phyloP scores from a whole-genome alignment of 306 rosid species.

The Gynostemma pentaphyllum region DNA sequence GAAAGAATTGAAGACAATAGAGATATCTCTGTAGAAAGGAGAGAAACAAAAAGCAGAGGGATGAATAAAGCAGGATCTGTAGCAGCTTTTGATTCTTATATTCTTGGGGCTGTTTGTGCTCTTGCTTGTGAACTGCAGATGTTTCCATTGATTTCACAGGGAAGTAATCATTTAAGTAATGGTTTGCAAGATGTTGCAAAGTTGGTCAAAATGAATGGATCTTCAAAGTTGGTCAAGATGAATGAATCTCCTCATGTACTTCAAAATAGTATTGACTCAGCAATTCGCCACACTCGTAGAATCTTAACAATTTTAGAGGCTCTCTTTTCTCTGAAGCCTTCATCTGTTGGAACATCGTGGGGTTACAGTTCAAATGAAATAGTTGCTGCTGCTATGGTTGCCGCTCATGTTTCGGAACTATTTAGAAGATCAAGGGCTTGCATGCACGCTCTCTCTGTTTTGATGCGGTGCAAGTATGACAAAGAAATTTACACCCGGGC shows the following conservation, averaged over 20 bases:
- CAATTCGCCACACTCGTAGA: conserved; percentile 74
- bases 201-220: conserved; percentile 49
- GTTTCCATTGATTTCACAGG: conserved; percentile 67
- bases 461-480: conserved; percentile 92
- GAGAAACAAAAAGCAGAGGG: conserved; percentile 38
- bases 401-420: conserved; percentile 92
- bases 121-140: conserved; percentile 92
- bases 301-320: conserved; percentile 90
- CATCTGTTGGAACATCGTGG: conserved; percentile 95
- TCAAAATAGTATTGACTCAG: conserved; percentile 60
- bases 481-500: conserved; percentile 79
- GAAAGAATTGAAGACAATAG: conserved; percentile 36
- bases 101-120: conserved; percentile 93
- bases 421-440: conserved; percentile 95
- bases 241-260: conserved; percentile 55
- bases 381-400: conserved; percentile 99
- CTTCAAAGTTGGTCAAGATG: conserved; percentile 47
- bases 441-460: conserved; percentile 89
- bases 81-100: conserved; percentile 93
- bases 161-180: conserved; percentile 32
- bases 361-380: conserved; percentile 94
- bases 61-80: conserved; percentile 75
- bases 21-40: conserved; percentile 36
- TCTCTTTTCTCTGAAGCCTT: conserved; percentile 78
- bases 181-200: conserved; percentile 32